Conservation (phyloP, 2,329 filamentous ascomycete genomes). For the Dothistroma septosporum region DNA sequence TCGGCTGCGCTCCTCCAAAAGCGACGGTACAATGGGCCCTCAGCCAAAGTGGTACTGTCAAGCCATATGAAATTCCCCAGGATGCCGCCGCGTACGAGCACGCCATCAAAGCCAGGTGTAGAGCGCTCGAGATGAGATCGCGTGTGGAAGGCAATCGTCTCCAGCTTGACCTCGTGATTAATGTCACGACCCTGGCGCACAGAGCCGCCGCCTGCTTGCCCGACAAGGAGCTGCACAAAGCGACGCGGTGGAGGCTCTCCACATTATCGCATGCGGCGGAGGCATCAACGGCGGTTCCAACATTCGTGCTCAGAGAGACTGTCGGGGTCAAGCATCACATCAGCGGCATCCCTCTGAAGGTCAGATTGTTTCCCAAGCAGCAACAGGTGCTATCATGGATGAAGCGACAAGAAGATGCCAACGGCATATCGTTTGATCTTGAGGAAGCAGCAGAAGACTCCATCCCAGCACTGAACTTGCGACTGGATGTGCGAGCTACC, state of each 20-base stretch:
- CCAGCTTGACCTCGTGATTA: not conserved
- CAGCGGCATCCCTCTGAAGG: conserved; percentile 3
- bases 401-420: conserved; percentile 48
- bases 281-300: no score
- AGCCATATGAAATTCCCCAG: conserved; percentile 49
- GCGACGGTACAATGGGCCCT: conserved; percentile 40
- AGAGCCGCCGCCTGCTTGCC: not conserved
- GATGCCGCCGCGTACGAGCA: conserved; percentile 51
- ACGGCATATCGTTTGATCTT: conserved; percentile 44
- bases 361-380: conserved; percentile 51
- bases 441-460: conserved; percentile 56
- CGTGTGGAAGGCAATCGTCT: not conserved
- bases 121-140: conserved; percentile 18
- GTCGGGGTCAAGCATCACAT: conserved; percentile 8
- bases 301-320: conserved; percentile 18
- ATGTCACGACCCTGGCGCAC: not conserved
- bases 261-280: no score
- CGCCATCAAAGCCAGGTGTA: conserved; percentile 49
- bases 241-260: no score
- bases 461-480: conserved; percentile 47
- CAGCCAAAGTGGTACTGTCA: conserved; percentile 32
- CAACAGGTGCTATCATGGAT: conserved; percentile 57
- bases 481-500: conserved; percentile 53
- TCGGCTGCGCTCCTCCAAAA: conserved; percentile 31
- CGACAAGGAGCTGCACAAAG: no score